Evolutionary conservation across 2,329 filamentous ascomycete genomes (phyloP).

Genomic region (Cadophora sp.): DNA sequence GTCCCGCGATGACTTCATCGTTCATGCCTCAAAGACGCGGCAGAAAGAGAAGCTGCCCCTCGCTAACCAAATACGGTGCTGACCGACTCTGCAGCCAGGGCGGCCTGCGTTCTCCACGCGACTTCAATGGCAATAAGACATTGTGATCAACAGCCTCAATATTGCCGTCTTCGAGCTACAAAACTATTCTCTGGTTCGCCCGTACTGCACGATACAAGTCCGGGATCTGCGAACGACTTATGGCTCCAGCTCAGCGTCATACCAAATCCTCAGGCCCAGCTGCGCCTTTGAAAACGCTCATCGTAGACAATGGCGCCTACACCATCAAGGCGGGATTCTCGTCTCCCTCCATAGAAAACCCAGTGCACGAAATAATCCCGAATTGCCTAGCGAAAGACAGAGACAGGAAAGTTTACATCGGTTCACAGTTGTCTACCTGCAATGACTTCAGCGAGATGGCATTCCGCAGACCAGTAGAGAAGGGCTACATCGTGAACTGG

Average conservation of each 20-base stretch:
- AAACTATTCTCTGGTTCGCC: not conserved
- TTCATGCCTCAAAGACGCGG: not conserved
- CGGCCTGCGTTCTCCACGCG: not conserved
- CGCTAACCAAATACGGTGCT: not conserved
- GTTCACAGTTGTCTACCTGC: conserved; percentile 77
- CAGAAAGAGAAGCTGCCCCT: not conserved
- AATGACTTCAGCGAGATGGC: conserved; percentile 88
- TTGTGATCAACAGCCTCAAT: not conserved
- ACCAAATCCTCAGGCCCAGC: conserved; percentile 50
- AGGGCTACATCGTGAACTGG: conserved; percentile 96
- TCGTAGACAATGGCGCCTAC: conserved; percentile 93
- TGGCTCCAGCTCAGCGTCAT: not conserved
- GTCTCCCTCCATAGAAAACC: conserved; percentile 46
- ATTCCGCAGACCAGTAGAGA: conserved; percentile 90
- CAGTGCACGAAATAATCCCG: conserved; percentile 74
- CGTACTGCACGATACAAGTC: not conserved
- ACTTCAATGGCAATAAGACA: not conserved
- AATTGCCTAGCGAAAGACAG: conserved; percentile 90
- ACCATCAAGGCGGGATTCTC: conserved; percentile 87
- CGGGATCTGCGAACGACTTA: not conserved
- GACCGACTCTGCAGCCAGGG: not conserved
- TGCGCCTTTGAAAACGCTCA: conserved; percentile 71
- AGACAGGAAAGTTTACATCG: conserved; percentile 79
- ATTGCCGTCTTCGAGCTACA: not conserved
- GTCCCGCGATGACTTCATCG: conserved; percentile 11